Evolutionary conservation across 257 asterid species (phyloP).

Genomic region (Solanum piurae): DNA sequence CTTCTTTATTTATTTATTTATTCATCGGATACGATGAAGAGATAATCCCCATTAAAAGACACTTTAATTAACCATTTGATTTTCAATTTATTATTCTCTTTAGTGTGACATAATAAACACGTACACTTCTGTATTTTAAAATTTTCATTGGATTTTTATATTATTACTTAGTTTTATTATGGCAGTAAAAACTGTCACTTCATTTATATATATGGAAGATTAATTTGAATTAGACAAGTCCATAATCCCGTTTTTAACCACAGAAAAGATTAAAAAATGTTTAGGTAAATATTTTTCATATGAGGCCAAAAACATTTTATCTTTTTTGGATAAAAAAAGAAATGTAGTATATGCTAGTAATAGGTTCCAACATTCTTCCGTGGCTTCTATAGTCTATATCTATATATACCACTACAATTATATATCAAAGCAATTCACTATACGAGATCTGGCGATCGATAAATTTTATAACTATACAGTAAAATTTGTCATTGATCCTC

Average conservation of each 20-base stretch:
- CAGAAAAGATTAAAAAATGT: background rate
- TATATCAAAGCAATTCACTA: background rate
- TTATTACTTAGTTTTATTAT: background rate
- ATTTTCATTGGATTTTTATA: background rate
- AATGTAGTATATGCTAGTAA: background rate
- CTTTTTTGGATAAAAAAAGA: background rate
- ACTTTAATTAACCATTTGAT: background rate
- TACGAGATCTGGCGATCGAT: rapidly evolving
- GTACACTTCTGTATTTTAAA: background rate
- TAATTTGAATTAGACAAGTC: background rate
- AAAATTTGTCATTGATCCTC: too few relatives aligned
- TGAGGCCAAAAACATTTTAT: background rate
- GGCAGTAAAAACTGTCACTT: background rate
- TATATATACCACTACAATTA: background rate
- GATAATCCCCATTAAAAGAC: background rate
- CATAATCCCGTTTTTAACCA: background rate
- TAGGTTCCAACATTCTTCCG: slow-evolving; percentile 28
- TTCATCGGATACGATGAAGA: background rate
- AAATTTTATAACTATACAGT: background rate
- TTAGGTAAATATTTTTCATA: background rate
- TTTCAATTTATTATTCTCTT: background rate
- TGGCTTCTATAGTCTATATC: slow-evolving; percentile 5
- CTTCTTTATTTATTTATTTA: background rate
- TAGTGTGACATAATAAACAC: background rate
- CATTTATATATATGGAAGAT: background rate